These are phyloP conservation scores for Citeromyces siamensis DNA, from an alignment of 1,139 yeast species.

Conservation along the genomic window DNA sequence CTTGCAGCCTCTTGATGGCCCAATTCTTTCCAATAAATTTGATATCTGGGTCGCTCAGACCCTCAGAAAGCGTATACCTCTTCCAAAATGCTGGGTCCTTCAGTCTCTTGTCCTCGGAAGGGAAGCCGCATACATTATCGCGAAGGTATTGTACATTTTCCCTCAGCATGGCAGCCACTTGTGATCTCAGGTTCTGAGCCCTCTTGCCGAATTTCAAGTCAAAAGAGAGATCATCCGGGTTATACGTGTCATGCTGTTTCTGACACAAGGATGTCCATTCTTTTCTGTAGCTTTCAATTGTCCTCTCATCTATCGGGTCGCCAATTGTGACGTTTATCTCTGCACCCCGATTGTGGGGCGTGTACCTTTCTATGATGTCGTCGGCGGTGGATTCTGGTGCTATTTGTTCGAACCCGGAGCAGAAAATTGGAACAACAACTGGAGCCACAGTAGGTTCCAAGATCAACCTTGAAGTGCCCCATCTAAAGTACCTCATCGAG, in stretches of 20 bases:
- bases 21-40: slow-evolving; percentile 65
- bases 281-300: slow-evolving; percentile 45
- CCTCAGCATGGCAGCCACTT: slow-evolving; percentile 59
- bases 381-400: slow-evolving; percentile 69
- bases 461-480: slow-evolving; percentile 85
- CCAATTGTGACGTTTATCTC: slow-evolving; percentile 66
- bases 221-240: slow-evolving; percentile 46
- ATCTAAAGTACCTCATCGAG: slow-evolving; percentile 88
- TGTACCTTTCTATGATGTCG: slow-evolving; percentile 35
- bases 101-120: slow-evolving; percentile 49
- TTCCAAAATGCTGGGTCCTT: slow-evolving; percentile 65
- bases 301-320: slow-evolving; percentile 47
- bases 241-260: slow-evolving; percentile 32
- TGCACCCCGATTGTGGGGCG: slow-evolving; percentile 59
- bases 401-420: slow-evolving; percentile 78
- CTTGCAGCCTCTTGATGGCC: slow-evolving; percentile 64
- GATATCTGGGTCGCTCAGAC: slow-evolving; percentile 53
- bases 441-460: slow-evolving; percentile 81
- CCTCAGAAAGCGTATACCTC: slow-evolving; percentile 48
- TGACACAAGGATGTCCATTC: slow-evolving; percentile 58
- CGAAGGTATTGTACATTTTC: slow-evolving; percentile 51
- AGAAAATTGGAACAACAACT: slow-evolving; percentile 77
- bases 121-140: slow-evolving; percentile 33
- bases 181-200: slow-evolving; percentile 53
- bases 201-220: slow-evolving; percentile 50